phyloP scores from a whole-genome alignment of 2,329 filamentous ascomycete genomes.

The Nectriaceae sp. region DNA sequence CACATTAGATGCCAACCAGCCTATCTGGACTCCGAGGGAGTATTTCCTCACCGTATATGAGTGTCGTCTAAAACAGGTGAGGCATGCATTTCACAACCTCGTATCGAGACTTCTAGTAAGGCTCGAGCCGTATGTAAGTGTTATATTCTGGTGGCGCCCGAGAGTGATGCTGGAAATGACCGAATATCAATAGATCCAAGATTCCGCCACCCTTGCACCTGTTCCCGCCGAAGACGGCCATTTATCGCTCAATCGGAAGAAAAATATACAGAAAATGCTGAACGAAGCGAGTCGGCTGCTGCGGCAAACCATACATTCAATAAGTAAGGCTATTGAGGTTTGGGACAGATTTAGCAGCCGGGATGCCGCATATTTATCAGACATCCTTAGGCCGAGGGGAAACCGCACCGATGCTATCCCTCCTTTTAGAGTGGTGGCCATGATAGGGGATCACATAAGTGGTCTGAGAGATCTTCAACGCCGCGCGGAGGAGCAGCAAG shows the following conservation, averaged over 20 bases:
- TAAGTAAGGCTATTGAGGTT: constrained; percentile 1
- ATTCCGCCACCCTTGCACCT: not conserved
- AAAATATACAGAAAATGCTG: constrained; percentile 2
- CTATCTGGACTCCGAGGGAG: constrained; percentile 1
- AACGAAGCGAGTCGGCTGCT: constrained; percentile 3
- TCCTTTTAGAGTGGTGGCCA: not conserved
- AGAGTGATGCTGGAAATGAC: not conserved
- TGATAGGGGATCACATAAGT: constrained; percentile 5
- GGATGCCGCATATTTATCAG: constrained; percentile 2
- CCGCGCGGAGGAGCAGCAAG: constrained; percentile 3
- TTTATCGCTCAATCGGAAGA: not conserved
- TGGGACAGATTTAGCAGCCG: constrained; percentile 4
- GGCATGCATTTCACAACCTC: constrained; percentile 4
- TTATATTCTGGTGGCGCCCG: not conserved
- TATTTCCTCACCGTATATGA: constrained; percentile 5
- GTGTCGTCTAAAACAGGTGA: constrained; percentile 2
- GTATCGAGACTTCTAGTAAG: constrained; percentile 1
- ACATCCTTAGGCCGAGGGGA: not conserved
- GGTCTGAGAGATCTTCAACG: constrained; percentile 1
- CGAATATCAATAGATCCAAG: not conserved
- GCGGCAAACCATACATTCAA: constrained; percentile 2
- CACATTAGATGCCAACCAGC: constrained; percentile 1
- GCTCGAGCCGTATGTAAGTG: constrained; percentile 3
- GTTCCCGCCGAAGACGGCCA: not conserved
- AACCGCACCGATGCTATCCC: not conserved